Base-by-base conservation (phyloP, 768 basidiomycete species). In the Psilocybe cyanescens region DNA sequence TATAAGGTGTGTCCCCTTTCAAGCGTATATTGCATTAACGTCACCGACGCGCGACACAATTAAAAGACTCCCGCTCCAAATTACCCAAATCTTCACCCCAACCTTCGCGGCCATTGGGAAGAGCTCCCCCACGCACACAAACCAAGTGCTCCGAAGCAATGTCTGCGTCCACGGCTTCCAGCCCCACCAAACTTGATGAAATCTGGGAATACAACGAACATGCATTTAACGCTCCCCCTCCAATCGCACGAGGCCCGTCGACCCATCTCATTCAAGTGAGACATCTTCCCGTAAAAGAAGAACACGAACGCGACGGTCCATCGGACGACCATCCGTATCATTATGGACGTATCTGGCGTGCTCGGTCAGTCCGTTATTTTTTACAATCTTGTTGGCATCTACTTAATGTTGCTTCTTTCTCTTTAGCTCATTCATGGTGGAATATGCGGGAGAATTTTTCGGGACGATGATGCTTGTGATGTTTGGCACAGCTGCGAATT, bases 381-480 rank as follows among this genome's bases (percentile, higher is more conserved):
- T 31, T 12, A 9, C 5, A 29, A 46, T 17, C 12, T 14, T 24
- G n/a, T 17, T 8, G 5, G 37, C 19, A 16, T 19, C 8, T 28
- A 4, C 17, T 24, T 24, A 39, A 44, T 12, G 37, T 9, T 30
- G 7, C 28, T 52, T 33, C 3, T 12, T 9, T 45, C 29, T 8
- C 3, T 47, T 14, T 17, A 57, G 56, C 12, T 51, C 58, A 4
- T 56, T 33, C 24, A 29, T 60, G 2, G 11, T 45, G 33, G 56
- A 60, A 50, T 69, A 67, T 47, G 62, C 62, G 51, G 86, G 82
- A 12, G 86, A 87, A 70, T 86, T 86, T 64, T 68, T 86, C 51
- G 86, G 85, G 16, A 77, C 78, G 16, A 79, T 80, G 72, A 75
- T 86, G 33, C 76, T 87, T 12, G 71, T 84, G 51, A 79, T 85